Percentiles rank a stretch among this genome's conserved stretches.
Evolutionary conservation across 192 early-diverging fungal species (phyloP).

Genomic region (Borealophlyctis nickersoniae): DNA sequence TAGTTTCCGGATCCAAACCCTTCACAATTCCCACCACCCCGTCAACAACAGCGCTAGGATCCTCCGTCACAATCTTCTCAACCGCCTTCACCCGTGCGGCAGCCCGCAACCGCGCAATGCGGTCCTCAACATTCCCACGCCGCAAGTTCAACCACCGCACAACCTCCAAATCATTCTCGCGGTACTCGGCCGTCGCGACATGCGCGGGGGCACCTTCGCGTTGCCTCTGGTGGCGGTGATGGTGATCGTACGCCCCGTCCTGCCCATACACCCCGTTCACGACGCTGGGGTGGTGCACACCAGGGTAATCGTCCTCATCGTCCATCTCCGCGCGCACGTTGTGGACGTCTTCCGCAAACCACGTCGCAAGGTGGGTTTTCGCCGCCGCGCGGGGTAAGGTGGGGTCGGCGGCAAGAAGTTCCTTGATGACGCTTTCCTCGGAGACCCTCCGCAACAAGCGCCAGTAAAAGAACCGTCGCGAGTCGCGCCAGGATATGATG

Average conservation of each 20-base stretch:
- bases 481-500: conserved; percentile 72
- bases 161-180: conserved; percentile 32
- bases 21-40: conserved; percentile 35
- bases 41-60: conserved; percentile 36
- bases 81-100: conserved; percentile 15
- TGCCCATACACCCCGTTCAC: background rate
- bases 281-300: too few species aligned
- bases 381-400: conserved; percentile 51
- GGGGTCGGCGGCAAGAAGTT: conserved; percentile 48
- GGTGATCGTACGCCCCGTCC: conserved; percentile 2
- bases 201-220: conserved; percentile 17
- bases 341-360: conserved; percentile 64
- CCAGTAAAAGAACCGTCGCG: conserved; percentile 91
- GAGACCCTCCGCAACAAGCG: conserved; percentile 76
- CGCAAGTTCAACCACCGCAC: conserved; percentile 40
- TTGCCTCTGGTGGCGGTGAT: conserved; percentile 17
- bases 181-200: conserved; percentile 13
- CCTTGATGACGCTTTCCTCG: conserved; percentile 73
- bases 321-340: conserved; percentile 26
- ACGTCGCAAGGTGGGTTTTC: conserved; percentile 48
- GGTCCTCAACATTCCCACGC: conserved; percentile 31
- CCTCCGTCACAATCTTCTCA: conserved; percentile 32
- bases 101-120: conserved; percentile 31
- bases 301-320: conserved; percentile 50
- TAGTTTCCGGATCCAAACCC: conserved; percentile 27